Evolutionary conservation across 306 rosid genomes (phyloP).

Genomic region (Begonia peltatifolia): DNA sequence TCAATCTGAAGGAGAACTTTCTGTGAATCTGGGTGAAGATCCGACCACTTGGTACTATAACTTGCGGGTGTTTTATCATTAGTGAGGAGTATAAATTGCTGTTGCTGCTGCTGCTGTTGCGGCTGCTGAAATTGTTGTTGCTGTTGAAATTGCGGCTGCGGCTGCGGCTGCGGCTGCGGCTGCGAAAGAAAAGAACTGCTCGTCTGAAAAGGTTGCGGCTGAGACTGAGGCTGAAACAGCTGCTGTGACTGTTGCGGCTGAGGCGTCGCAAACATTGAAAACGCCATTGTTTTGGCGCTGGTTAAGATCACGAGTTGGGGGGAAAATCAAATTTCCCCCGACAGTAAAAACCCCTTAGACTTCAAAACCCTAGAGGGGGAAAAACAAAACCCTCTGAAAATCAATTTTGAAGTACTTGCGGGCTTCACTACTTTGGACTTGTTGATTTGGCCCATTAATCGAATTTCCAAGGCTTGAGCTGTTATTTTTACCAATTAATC

Average conservation of each 20-base stretch:
- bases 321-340: too few relatives aligned
- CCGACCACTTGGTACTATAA: slow-evolving; percentile 84
- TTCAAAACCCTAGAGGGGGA: slow-evolving; percentile 66
- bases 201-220: slow-evolving; percentile 32
- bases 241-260: slow-evolving; percentile 39
- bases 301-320: too few relatives aligned
- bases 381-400: neutral
- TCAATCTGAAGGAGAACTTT: slow-evolving; percentile 77
- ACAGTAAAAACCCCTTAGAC: too few relatives aligned
- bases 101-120: too few relatives aligned
- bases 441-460: too few relatives aligned
- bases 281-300: slow-evolving; percentile 62
- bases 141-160: slow-evolving; percentile 15
- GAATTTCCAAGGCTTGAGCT: too few relatives aligned
- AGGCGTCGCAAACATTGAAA: slow-evolving; percentile 60
- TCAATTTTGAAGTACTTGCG: too few relatives aligned
- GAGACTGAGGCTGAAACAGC: slow-evolving; percentile 27
- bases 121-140: too few relatives aligned
- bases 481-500: too few relatives aligned
- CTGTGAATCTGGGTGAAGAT: slow-evolving; percentile 92
- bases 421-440: too few relatives aligned
- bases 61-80: slow-evolving; percentile 66
- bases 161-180: slow-evolving; percentile 16
- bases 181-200: slow-evolving; percentile 24
- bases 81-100: slow-evolving; percentile 51